These are phyloP conservation scores for Gnetum montanum DNA, from an alignment of 75 land plant species.

Conservation along the genomic window DNA sequence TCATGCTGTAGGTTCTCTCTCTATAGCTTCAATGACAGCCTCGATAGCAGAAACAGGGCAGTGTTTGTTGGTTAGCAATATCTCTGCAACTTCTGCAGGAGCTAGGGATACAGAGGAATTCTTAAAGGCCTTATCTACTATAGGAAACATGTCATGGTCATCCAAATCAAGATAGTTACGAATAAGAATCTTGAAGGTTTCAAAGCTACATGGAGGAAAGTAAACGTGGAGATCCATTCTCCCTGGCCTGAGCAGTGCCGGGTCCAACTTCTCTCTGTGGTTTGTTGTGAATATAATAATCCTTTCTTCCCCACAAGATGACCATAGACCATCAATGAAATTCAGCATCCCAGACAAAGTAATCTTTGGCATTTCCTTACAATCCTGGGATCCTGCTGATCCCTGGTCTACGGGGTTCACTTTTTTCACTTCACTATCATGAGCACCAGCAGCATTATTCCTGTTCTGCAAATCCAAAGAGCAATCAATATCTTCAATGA, in stretches of 20 bases:
- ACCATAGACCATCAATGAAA: constrained; percentile 59
- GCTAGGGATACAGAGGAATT: constrained; percentile 30
- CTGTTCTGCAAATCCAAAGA: constrained; percentile 13
- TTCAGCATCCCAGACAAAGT: constrained; percentile 51
- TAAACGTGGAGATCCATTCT: constrained; percentile 59
- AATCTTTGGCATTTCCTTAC: constrained; percentile 15
- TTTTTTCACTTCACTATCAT: constrained; percentile 7
- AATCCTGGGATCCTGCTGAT: constrained; percentile 19
- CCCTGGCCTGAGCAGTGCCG: constrained; percentile 54
- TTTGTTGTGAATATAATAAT: constrained; percentile 23
- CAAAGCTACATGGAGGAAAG: constrained; percentile 46
- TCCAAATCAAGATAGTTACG: constrained; percentile 33
- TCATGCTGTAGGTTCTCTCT: too few relatives aligned
- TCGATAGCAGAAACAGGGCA: constrained; percentile 58
- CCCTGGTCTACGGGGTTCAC: constrained; percentile 5
- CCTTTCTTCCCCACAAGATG: constrained; percentile 24
- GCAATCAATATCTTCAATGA: constrained; percentile 48
- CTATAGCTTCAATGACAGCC: constrained; percentile 50
- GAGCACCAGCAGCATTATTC: too few relatives aligned
- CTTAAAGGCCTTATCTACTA: constrained; percentile 56
- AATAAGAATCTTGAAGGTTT: constrained; percentile 62
- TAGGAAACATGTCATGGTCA: constrained; percentile 55
- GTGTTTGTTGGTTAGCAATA: constrained; percentile 41
- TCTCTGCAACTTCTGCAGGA: constrained; percentile 61
- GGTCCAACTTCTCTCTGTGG: constrained; percentile 37